phyloP scores from a whole-genome alignment of 768 basidiomycete species.

The Fomitopsis serialis region DNA sequence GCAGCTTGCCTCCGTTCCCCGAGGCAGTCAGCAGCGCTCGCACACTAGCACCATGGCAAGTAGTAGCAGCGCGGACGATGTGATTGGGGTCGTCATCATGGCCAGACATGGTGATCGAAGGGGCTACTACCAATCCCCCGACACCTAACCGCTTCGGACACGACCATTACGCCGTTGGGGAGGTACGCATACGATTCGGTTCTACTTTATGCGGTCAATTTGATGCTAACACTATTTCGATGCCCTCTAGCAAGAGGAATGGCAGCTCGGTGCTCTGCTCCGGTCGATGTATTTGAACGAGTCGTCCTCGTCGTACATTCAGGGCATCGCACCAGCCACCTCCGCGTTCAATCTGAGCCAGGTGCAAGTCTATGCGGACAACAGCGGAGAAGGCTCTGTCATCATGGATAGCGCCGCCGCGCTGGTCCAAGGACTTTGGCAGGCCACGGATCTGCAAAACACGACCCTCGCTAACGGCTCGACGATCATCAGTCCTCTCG shows the following conservation, averaged over 20 bases:
- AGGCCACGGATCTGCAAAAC: constrained; percentile 38
- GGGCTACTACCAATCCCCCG: constrained; percentile 62
- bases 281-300: constrained; percentile 47
- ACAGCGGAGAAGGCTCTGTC: constrained; percentile 64
- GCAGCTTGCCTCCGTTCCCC: too few species aligned
- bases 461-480: constrained; percentile 65
- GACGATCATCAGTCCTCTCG: constrained; percentile 49
- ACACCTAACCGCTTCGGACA: constrained; percentile 50
- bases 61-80: constrained; percentile 4
- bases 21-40: too few species aligned
- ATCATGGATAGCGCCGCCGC: constrained; percentile 63
- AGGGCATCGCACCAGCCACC: constrained; percentile 26
- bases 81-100: constrained; percentile 21
- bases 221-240: background rate
- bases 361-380: constrained; percentile 55
- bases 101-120: constrained; percentile 23
- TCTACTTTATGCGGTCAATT: background rate
- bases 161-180: constrained; percentile 67
- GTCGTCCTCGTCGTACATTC: constrained; percentile 48
- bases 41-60: background rate
- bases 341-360: constrained; percentile 32
- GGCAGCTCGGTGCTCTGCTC: constrained; percentile 48
- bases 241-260: constrained; percentile 45
- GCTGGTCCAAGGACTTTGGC: constrained; percentile 66
- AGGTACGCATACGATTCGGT: constrained; percentile 33